These are phyloP conservation scores for Xylaria castorea DNA, from an alignment of 495 filamentous ascomycete genomes.

Conservation along the genomic window DNA sequence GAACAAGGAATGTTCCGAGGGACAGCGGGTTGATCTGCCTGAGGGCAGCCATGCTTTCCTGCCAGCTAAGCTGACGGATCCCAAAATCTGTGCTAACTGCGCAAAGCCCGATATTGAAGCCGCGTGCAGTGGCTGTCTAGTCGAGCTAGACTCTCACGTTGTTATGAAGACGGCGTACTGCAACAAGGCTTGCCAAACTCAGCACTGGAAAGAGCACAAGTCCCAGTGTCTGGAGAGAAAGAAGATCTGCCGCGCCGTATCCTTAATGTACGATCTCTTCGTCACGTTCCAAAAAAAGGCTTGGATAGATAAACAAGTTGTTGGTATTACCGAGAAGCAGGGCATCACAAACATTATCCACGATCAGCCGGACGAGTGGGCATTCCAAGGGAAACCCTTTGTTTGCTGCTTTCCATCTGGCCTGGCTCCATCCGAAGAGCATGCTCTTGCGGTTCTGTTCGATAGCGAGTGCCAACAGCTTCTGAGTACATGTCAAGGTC, in stretches of 20 bases:
- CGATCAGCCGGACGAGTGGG: neutral
- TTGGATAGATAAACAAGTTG: neutral
- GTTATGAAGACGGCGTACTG: conserved; percentile 19
- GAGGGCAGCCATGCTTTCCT: conserved; percentile 1
- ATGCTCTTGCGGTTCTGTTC: conserved; percentile 4
- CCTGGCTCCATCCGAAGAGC: conserved; percentile 6
- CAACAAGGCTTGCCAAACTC: conserved; percentile 12
- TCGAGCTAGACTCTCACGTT: conserved; percentile 6
- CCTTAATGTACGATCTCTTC: conserved; percentile 9
- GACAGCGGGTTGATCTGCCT: neutral
- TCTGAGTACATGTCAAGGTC: neutral
- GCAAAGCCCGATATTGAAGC: neutral
- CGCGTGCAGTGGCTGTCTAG: conserved; percentile 15
- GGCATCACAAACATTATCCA: neutral
- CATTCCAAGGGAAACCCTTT: conserved; percentile 1
- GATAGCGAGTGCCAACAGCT: neutral
- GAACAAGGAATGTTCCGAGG: neutral
- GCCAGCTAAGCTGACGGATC: conserved; percentile 5
- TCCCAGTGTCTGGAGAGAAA: neutral
- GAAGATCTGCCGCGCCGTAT: conserved; percentile 1
- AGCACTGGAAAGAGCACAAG: conserved; percentile 13
- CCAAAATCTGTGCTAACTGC: conserved; percentile 17
- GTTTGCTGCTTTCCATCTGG: neutral
- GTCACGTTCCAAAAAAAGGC: conserved; percentile 10
- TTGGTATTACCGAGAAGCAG: conserved; percentile 7